Percentiles rank a stretch among this genome's conserved stretches.
phyloP scores from a whole-genome alignment of 1,284 basidiomycete genomes.

The Ceratobasidium sp. region DNA sequence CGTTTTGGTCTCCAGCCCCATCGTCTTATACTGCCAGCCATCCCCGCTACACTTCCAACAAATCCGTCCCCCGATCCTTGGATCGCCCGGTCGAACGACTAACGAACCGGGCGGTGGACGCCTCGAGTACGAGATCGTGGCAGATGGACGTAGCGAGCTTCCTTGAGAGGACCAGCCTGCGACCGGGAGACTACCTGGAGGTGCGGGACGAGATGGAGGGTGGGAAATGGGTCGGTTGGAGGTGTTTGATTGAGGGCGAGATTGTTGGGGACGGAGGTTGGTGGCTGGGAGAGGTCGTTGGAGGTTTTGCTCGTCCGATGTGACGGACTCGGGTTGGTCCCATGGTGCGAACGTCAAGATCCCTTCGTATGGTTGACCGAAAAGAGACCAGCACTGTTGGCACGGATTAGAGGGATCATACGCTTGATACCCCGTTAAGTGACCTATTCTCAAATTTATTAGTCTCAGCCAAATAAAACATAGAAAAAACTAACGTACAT shows the following conservation, averaged over 20 bases:
- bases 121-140: constrained; percentile 29
- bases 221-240: constrained; percentile 45
- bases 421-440: constrained; percentile 78
- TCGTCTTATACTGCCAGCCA: constrained; percentile 64
- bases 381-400: constrained; percentile 76
- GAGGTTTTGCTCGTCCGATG: constrained; percentile 55
- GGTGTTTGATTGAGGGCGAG: constrained; percentile 45
- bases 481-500: constrained; percentile 61
- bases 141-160: constrained; percentile 44
- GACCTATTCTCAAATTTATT: constrained; percentile 61
- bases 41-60: constrained; percentile 76
- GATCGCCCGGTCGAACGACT: constrained; percentile 73
- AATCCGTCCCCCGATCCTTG: constrained; percentile 73
- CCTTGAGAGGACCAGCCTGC: constrained; percentile 48
- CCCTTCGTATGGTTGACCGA: constrained; percentile 70
- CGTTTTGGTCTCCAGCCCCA: constrained; percentile 68
- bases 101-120: constrained; percentile 61
- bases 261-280: constrained; percentile 48
- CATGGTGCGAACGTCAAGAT: constrained; percentile 70
- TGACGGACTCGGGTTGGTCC: constrained; percentile 54
- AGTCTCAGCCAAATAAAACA: constrained; percentile 43
- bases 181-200: constrained; percentile 48
- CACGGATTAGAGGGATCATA: constrained; percentile 76
- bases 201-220: not conserved
- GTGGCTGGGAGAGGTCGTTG: constrained; percentile 61